Conservation (phyloP, 345 rosid species). For the Hevea brasiliensis region DNA sequence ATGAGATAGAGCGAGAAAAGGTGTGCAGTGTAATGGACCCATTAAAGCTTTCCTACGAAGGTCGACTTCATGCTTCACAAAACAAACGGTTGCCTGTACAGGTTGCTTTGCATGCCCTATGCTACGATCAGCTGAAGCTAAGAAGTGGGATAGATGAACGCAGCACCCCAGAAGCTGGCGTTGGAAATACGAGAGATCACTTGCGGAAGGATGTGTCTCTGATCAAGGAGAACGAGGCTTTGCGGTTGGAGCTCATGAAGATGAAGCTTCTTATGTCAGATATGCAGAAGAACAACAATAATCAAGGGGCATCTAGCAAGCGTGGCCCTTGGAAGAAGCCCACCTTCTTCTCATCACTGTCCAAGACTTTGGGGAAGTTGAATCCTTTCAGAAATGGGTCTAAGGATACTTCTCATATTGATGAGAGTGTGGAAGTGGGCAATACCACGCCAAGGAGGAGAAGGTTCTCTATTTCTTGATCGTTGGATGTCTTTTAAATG, state of each 20-base stretch:
- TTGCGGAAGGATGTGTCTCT: conserved; percentile 63
- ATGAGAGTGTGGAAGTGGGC: conserved; percentile 50
- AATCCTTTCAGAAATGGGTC: conserved; percentile 85
- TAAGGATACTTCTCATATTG: conserved; percentile 78
- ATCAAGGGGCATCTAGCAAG: conserved; percentile 29
- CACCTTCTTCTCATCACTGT: conserved; percentile 76
- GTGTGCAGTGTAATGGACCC: conserved; percentile 89
- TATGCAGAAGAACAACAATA: conserved; percentile 43
- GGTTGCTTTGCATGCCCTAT: conserved; percentile 78
- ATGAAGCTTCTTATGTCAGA: conserved; percentile 79
- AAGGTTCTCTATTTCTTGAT: conserved; percentile 82
- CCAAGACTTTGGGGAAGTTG: conserved; percentile 79
- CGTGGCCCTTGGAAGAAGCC: conserved; percentile 38
- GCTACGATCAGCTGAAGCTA: conserved; percentile 84
- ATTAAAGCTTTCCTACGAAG: conserved; percentile 77
- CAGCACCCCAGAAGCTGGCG: conserved; percentile 29
- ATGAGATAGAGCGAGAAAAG: conserved; percentile 90
- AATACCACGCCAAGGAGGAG: conserved; percentile 84
- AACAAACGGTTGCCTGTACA: conserved; percentile 92
- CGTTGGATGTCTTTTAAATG: too few species aligned
- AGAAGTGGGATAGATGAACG: conserved; percentile 58
- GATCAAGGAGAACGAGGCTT: conserved; percentile 76
- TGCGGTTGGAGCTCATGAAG: conserved; percentile 74
- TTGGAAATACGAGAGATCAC: conserved; percentile 49
- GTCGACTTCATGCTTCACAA: conserved; percentile 93